Percentiles rank a stretch among this genome's conserved stretches.
phyloP scores from a whole-genome alignment of 1,284 basidiomycete species.

The Cryptococcus amylolentus region DNA sequence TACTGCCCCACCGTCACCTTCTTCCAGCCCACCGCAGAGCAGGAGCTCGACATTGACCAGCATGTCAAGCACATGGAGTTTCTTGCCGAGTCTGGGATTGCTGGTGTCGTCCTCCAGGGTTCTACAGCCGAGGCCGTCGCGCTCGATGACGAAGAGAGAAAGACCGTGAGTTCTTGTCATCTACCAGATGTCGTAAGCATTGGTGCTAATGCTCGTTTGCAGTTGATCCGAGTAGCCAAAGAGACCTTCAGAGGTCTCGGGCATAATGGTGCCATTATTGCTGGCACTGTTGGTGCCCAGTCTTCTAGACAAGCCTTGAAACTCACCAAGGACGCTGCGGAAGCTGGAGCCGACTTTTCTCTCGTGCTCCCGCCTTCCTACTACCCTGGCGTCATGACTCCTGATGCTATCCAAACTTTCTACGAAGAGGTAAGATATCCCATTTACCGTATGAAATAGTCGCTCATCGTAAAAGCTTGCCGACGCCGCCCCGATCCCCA shows the following conservation, averaged over 20 bases:
- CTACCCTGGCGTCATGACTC: constrained; percentile 27
- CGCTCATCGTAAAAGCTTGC: constrained; percentile 21
- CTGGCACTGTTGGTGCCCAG: constrained; percentile 34
- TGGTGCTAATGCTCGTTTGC: not conserved
- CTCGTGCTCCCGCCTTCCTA: constrained; percentile 34
- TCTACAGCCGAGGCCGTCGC: constrained; percentile 46
- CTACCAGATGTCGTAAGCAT: not conserved
- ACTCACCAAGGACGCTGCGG: constrained; percentile 21
- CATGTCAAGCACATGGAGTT: constrained; percentile 38
- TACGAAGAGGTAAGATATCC: constrained; percentile 27
- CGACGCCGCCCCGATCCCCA: constrained; percentile 30
- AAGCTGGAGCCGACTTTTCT: constrained; percentile 31
- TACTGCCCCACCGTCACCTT: constrained; percentile 44
- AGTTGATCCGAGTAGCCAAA: constrained; percentile 32
- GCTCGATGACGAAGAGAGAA: constrained; percentile 36
- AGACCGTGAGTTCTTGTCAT: constrained; percentile 18
- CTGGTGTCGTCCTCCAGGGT: constrained; percentile 43
- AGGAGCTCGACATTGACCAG: constrained; percentile 40
- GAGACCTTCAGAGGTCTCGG: constrained; percentile 18
- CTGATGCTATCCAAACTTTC: constrained; percentile 23
- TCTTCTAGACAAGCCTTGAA: constrained; percentile 28
- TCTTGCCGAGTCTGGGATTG: constrained; percentile 24
- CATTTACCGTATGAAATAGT: not conserved
- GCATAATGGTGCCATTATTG: constrained; percentile 26
- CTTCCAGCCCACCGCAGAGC: constrained; percentile 37